Evolutionary conservation across 345 rosid species (phyloP).

Genomic region (Sonneratia caseolaris): DNA sequence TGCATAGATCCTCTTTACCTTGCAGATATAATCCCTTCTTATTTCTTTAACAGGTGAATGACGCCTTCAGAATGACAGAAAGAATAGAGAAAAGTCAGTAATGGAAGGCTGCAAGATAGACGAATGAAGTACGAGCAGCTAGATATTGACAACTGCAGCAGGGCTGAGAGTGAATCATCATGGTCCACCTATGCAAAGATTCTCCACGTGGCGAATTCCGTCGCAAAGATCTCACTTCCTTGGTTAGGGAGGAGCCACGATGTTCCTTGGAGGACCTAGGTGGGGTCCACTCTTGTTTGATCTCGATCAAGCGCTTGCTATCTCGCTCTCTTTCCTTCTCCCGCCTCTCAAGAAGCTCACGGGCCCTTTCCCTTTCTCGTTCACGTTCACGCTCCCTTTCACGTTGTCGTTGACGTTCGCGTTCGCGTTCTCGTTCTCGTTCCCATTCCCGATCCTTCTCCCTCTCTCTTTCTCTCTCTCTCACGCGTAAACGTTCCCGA

Average conservation of each 20-base stretch:
- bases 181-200: slow-evolving; percentile 85
- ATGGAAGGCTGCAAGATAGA: slow-evolving; percentile 18
- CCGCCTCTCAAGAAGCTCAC: slow-evolving; percentile 30
- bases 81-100: slow-evolving; percentile 51
- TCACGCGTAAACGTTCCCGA: slow-evolving; percentile 60
- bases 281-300: slow-evolving; percentile 61
- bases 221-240: slow-evolving; percentile 45
- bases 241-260: slow-evolving; percentile 59
- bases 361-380: slow-evolving; percentile 34
- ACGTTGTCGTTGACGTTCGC: slow-evolving; percentile 10
- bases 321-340: slow-evolving; percentile 79
- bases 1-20: slow-evolving; percentile 47
- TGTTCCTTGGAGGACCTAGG: slow-evolving; percentile 54
- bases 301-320: slow-evolving; percentile 59
- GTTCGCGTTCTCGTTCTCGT: slow-evolving; percentile 40
- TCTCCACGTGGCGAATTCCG: slow-evolving; percentile 73
- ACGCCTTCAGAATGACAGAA: slow-evolving; percentile 98
- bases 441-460: slow-evolving; percentile 42
- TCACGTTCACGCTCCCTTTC: slow-evolving; percentile 44
- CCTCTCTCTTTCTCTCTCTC: slow-evolving; percentile 70
- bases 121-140: slow-evolving; percentile 34
- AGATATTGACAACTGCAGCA: slow-evolving; percentile 57
- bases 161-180: slow-evolving; percentile 54
- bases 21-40: slow-evolving; percentile 96
- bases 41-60: slow-evolving; percentile 81